Evolutionary conservation across 163 green algal genomes (phyloP).

Genomic region (Trebouxia gelatinosa): DNA sequence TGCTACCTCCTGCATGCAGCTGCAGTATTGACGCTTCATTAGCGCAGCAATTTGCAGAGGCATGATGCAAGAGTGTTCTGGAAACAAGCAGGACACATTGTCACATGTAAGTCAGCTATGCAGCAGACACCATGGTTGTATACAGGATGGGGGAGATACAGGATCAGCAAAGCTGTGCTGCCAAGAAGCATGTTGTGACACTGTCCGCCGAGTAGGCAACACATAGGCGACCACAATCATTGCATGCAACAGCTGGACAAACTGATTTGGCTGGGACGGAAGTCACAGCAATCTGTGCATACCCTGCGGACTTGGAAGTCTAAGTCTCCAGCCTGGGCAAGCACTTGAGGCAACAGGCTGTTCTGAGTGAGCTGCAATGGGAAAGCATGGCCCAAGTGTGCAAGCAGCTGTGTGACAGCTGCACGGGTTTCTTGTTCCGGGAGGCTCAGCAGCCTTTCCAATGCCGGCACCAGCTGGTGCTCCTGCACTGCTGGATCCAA

Average conservation of each 20-base stretch:
- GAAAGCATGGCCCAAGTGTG: conserved; percentile 2
- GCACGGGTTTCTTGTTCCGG: conserved; percentile 25
- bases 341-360: conserved; percentile 18
- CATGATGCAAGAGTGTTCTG: no score
- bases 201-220: background rate
- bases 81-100: background rate
- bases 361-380: background rate
- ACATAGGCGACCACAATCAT: background rate
- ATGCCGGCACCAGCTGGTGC: background rate
- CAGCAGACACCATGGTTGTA: background rate
- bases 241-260: no score
- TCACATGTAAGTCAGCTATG: background rate
- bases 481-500: conserved; percentile 1
- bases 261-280: no score
- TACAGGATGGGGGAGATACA: background rate
- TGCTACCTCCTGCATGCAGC: conserved; percentile 28
- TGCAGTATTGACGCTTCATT: no score
- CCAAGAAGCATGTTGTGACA: background rate
- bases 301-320: conserved; percentile 35
- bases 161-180: background rate
- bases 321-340: conserved; percentile 10
- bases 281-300: no score
- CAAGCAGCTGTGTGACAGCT: conserved; percentile 11
- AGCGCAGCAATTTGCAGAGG: no score
- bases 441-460: conserved; percentile 18